These are phyloP conservation scores for Lactifluus volemus DNA, from an alignment of 768 basidiomycete species.

Conservation along the genomic window DNA sequence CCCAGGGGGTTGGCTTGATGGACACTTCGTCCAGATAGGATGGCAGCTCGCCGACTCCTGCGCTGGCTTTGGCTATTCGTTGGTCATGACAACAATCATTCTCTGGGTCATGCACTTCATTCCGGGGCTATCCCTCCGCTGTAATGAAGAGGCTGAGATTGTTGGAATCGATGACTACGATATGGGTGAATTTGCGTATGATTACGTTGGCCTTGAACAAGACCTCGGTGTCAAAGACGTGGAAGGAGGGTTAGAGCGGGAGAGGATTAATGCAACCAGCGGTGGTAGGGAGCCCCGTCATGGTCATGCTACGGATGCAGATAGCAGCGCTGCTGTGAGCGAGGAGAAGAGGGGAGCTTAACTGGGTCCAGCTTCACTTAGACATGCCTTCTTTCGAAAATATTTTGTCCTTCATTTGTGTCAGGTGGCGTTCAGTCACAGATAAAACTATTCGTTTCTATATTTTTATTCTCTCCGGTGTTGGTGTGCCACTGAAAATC, in stretches of 20 bases:
- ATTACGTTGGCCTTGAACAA: constrained; percentile 64
- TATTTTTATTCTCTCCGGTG: too few species aligned
- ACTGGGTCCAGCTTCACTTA: background rate
- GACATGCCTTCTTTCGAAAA: background rate
- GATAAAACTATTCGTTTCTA: background rate
- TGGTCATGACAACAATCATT: constrained; percentile 31
- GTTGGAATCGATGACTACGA: constrained; percentile 70
- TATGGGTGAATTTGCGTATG: constrained; percentile 86
- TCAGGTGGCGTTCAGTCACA: background rate
- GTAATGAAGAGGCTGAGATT: constrained; percentile 20
- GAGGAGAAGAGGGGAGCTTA: background rate
- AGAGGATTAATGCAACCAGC: constrained; percentile 13
- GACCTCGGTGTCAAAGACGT: constrained; percentile 16
- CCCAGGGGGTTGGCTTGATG: constrained; percentile 39
- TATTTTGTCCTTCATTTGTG: background rate
- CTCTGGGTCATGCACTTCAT: constrained; percentile 39
- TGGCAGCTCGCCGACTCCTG: constrained; percentile 34
- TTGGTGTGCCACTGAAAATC: too few species aligned
- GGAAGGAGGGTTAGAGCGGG: constrained; percentile 17
- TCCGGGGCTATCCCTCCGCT: constrained; percentile 35
- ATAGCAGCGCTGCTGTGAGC: background rate
- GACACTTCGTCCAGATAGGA: constrained; percentile 34
- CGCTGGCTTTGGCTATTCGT: constrained; percentile 28
- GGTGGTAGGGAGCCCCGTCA: constrained; percentile 18
- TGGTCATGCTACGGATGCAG: background rate